Base-by-base conservation (phyloP, 306 rosid genomes). In the Pterocarpus santalinus region DNA sequence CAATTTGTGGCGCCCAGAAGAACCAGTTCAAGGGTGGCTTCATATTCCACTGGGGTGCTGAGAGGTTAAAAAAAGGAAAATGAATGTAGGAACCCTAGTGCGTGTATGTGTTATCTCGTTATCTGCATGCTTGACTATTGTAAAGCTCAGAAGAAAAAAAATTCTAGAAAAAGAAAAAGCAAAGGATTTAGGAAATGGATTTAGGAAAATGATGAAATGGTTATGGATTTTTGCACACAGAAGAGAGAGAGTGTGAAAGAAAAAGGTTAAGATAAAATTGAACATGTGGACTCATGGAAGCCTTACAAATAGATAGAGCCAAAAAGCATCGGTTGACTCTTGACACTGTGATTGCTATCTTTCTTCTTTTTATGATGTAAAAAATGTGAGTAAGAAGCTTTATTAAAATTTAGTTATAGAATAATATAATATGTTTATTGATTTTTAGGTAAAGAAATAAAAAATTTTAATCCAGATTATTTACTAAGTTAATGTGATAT, bases 291-390 rank as follows among this genome's bases (percentile, higher is more conserved):
- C 63, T 85, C 81, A 73, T 82, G 85, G 91, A 93, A 93, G 90
- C 99, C 99, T 89, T 91, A 91, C 96, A 91, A 90, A 89, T 83
- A 75, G 89, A 89, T 76, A 78, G 55, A 83, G 85, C 94, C 99
- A 93, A 93, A 95, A 88, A 85, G 92, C 89, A 61, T 44, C 8
- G 92, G 99, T 95, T 95, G 99, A 95, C 99, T 95, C 88, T 89
- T 49, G 4, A n/a, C 81, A 28, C 76, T 7, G 76, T 80, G 60
- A 39, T 43, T 32, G 69, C 60, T 58, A 5, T n/a, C 6, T 46
- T 68, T 46, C 34, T 67, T 79, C n/a, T 16, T 2, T 53, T 46
- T 8, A 2, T 13, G 3, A 10, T 43, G 2, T 8, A 10, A 43
- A 43, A 43, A 43, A 6, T 1, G 6, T 2, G 6, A 7, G 7